Conservation (phyloP, 257 asterid species). For the Thymus quinquecostatus region DNA sequence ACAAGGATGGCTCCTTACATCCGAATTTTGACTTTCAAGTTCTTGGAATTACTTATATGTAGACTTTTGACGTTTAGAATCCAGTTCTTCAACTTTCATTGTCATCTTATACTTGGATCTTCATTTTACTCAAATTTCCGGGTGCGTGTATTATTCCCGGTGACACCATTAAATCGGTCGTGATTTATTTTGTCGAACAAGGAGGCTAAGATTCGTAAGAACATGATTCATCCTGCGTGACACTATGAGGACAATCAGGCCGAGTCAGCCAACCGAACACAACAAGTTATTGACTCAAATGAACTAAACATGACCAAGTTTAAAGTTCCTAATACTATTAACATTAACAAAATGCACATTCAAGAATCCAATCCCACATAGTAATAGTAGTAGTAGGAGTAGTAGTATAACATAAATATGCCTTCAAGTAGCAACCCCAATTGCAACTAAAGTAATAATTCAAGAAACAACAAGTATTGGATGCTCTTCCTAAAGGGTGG, state of each 20-base stretch:
- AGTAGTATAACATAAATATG: neutral
- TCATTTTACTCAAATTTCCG: too few species aligned
- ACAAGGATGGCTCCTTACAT: neutral
- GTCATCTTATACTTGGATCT: neutral
- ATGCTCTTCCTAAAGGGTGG: neutral
- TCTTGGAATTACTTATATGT: neutral
- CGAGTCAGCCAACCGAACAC: too few species aligned
- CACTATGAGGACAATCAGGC: too few species aligned
- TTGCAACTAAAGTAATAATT: neutral
- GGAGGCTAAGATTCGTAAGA: too few species aligned
- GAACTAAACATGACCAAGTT: neutral
- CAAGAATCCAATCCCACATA: neutral
- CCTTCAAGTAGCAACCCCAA: neutral
- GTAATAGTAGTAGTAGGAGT: neutral
- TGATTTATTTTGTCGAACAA: too few species aligned
- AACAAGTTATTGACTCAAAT: too few species aligned
- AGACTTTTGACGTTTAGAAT: neutral
- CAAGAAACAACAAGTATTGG: conserved; percentile 1
- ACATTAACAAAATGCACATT: neutral
- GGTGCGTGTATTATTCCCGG: too few species aligned
- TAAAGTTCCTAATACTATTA: neutral
- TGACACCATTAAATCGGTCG: too few species aligned
- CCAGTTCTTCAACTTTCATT: neutral
- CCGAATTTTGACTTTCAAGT: neutral
- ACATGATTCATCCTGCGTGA: too few species aligned